Conservation (phyloP, 2,329 filamentous ascomycete genomes). For the Zymoseptoria ardabiliae region DNA sequence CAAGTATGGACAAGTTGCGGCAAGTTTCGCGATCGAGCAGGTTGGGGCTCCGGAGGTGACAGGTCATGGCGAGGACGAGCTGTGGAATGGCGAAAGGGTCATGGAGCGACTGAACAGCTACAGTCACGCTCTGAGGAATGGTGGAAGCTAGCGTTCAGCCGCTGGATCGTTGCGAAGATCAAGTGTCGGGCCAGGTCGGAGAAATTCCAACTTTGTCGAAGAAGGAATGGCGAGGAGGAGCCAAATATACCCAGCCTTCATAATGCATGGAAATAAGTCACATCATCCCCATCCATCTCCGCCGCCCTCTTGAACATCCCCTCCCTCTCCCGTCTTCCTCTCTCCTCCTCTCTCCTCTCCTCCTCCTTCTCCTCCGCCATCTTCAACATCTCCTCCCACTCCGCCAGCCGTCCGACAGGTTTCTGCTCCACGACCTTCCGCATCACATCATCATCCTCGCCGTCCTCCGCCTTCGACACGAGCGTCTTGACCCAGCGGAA, state of each 20-base stretch:
- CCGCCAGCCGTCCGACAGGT: neutral
- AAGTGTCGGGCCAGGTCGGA: too few relatives aligned
- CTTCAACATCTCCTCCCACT: neutral
- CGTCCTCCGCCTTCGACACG: neutral
- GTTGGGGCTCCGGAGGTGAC: constrained; percentile 34
- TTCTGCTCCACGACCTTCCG: neutral
- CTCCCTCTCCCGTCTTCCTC: neutral
- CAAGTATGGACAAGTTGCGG: constrained; percentile 21
- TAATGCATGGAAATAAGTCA: neutral
- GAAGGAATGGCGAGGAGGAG: too few relatives aligned
- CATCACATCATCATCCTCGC: neutral
- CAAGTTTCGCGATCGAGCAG: constrained; percentile 23
- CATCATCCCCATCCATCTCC: neutral
- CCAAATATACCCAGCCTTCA: neutral
- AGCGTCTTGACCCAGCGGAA: neutral
- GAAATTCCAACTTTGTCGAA: too few relatives aligned
- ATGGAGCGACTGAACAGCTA: constrained; percentile 31
- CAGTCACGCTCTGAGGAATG: neutral
- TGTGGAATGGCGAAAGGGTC: constrained; percentile 42
- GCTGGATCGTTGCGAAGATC: too few relatives aligned
- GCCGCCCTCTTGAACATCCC: neutral
- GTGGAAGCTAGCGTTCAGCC: too few relatives aligned
- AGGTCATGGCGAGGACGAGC: constrained; percentile 30
- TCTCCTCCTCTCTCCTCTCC: neutral
- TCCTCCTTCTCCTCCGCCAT: neutral